These are phyloP conservation scores for Endotrypanum monterogeii DNA, from an alignment of 208 protist species.

Conservation along the genomic window DNA sequence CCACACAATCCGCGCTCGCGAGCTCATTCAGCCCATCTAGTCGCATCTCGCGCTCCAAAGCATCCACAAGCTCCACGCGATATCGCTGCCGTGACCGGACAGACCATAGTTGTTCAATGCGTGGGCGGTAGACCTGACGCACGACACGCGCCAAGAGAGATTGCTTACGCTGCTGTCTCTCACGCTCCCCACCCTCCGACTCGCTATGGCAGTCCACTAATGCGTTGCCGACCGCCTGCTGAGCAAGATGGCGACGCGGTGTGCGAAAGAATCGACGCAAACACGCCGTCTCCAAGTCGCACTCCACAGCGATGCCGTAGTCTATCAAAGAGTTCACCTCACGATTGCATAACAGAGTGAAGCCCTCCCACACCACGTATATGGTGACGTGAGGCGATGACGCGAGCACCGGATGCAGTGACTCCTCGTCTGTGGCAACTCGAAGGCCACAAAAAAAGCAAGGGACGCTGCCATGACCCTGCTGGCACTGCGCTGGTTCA, in stretches of 20 bases:
- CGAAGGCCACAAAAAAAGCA: neutral
- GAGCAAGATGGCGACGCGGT: constrained; percentile 36
- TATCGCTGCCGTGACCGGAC: constrained; percentile 23
- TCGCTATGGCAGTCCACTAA: neutral
- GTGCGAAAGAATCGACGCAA: constrained; percentile 57
- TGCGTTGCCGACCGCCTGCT: neutral
- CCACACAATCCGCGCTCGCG: neutral
- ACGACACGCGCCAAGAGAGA: constrained; percentile 16
- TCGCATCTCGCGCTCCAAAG: constrained; percentile 13
- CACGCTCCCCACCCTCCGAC: neutral
- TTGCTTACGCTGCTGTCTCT: neutral
- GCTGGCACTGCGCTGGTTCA: neutral
- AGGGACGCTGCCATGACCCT: no score
- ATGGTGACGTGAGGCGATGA: constrained; percentile 5
- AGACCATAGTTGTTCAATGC: constrained; percentile 40
- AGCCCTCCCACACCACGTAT: constrained; percentile 62
- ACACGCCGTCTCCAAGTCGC: constrained; percentile 55
- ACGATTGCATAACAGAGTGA: constrained; percentile 39
- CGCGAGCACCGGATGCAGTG: neutral
- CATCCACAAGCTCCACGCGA: constrained; percentile 6
- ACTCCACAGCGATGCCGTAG: constrained; percentile 35
- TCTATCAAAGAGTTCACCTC: constrained; percentile 32
- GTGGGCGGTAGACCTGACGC: constrained; percentile 22
- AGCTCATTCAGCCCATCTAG: neutral
- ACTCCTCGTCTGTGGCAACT: neutral